Conservation (phyloP, 176 grass and related monocot species). For the Hyparrhenia diplandra region DNA sequence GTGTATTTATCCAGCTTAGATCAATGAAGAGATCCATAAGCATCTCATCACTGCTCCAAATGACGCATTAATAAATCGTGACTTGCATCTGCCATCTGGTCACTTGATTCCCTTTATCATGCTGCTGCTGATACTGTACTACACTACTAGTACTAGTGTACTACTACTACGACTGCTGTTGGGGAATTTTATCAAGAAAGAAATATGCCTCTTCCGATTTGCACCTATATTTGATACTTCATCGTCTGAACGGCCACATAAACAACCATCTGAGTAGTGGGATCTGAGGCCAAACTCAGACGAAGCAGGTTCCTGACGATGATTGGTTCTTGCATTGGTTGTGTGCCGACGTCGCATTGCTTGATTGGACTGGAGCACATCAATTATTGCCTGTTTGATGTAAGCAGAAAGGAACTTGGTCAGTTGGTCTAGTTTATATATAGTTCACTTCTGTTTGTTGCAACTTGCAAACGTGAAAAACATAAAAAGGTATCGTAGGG, state of each 20-base stretch:
- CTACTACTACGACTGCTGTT: not conserved
- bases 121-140: not conserved
- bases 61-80: constrained; percentile 21
- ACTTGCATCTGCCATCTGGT: constrained; percentile 2
- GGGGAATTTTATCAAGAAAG: not conserved
- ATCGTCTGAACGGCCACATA: constrained; percentile 6
- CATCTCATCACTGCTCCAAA: constrained; percentile 26
- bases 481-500: not conserved
- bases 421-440: not conserved
- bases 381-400: constrained; percentile 43
- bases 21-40: constrained; percentile 20
- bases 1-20: not conserved
- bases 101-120: not conserved
- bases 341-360: constrained; percentile 12
- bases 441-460: constrained; percentile 3
- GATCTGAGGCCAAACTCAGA: not conserved
- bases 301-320: not conserved
- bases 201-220: constrained; percentile 28
- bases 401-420: constrained; percentile 18
- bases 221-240: constrained; percentile 22
- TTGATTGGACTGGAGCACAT: constrained; percentile 30
- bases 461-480: constrained; percentile 24
- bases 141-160: not conserved
- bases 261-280: constrained; percentile 19
- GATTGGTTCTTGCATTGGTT: constrained; percentile 26